Evolutionary conservation across 1,284 basidiomycete species (phyloP), one percentile per base, ranked within the genome.

Genomic region (Sanghuangporus sanghuang): DNA sequence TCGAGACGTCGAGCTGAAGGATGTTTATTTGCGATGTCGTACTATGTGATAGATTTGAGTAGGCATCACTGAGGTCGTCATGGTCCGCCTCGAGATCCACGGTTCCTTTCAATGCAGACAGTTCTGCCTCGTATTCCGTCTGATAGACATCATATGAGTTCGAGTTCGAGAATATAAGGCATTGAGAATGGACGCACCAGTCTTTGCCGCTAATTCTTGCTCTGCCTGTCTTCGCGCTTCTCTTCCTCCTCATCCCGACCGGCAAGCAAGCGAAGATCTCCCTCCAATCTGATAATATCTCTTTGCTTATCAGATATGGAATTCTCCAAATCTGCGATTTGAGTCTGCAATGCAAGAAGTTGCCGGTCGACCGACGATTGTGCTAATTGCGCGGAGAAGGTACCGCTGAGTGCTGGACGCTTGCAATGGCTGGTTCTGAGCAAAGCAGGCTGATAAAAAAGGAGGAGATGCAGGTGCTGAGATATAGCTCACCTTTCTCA

Each of bases 241-340:
- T 16, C 53, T 63, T 66, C 61, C 42, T 66, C 54, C 11, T 66
- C 65, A 18, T 63, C 65, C 9, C 52, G 40, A 12, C 39, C 39
- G n/a, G 62, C 57, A 18, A 66, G 23, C n/a, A 66, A 36, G 12
- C 62, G 57, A 8, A 62, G 50, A 44, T 66, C 65, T 1, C 62
- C 61, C 54, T 66, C 65, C 3, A 66, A 32, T 9, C 65, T 23
- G 16, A 63, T 57, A 11, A 63, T 42, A 6, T 56, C 56, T 8
- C 52, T 57, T 32, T 66, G 36, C 38, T 54, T 59, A 11, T 63
- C 53, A 16, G 58, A 36, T 21, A 66, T 23, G 9, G 50, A 35
- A 42, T 64, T 66, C 35, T 66, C 52, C 21, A 63, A 57, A 21
- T 54, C 57, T 11, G 65, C 60, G 18, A 64, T 27, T 38, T 66